phyloP scores from a whole-genome alignment of 495 filamentous ascomycete genomes.

The Apiosordaria backusii region DNA sequence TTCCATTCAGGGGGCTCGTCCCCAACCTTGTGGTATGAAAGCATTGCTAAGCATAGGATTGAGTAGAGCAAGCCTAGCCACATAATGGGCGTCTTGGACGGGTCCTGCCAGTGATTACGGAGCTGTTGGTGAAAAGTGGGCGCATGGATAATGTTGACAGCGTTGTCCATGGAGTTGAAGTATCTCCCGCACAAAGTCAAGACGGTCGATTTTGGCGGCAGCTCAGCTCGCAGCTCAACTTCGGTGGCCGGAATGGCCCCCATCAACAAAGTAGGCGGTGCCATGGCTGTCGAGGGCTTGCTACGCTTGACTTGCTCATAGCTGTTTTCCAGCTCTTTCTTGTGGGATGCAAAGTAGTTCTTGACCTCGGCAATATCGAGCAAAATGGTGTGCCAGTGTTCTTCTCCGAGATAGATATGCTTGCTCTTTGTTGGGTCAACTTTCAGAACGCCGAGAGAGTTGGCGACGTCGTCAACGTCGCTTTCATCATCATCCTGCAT shows the following conservation, averaged over 20 bases:
- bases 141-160: slow-evolving; percentile 72
- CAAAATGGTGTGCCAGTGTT: slow-evolving; percentile 86
- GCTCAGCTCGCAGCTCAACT: slow-evolving; percentile 69
- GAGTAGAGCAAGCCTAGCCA: slow-evolving; percentile 90
- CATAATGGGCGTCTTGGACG: slow-evolving; percentile 70
- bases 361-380: slow-evolving; percentile 91
- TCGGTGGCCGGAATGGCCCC: slow-evolving; percentile 65
- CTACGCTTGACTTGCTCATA: slow-evolving; percentile 63
- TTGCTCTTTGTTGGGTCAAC: slow-evolving; percentile 77
- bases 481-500: slow-evolving; percentile 60
- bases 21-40: slow-evolving; percentile 83
- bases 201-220: slow-evolving; percentile 76
- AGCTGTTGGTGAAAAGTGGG: slow-evolving; percentile 86
- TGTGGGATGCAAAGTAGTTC: slow-evolving; percentile 68
- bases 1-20: slow-evolving; percentile 88
- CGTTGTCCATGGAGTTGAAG: slow-evolving; percentile 56
- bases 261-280: slow-evolving; percentile 71
- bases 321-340: slow-evolving; percentile 54
- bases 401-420: slow-evolving; percentile 80
- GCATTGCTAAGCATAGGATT: slow-evolving; percentile 84
- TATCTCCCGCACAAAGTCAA: slow-evolving; percentile 75
- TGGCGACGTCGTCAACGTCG: slow-evolving; percentile 82
- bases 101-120: slow-evolving; percentile 83
- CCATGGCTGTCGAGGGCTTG: slow-evolving; percentile 54
- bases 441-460: slow-evolving; percentile 83